A percentile compares a stretch with the other conserved stretches of the same genome.
Evolutionary conservation across 352 stramenopile genomes (phyloP).

Genomic region (Pythium oligandrum): DNA sequence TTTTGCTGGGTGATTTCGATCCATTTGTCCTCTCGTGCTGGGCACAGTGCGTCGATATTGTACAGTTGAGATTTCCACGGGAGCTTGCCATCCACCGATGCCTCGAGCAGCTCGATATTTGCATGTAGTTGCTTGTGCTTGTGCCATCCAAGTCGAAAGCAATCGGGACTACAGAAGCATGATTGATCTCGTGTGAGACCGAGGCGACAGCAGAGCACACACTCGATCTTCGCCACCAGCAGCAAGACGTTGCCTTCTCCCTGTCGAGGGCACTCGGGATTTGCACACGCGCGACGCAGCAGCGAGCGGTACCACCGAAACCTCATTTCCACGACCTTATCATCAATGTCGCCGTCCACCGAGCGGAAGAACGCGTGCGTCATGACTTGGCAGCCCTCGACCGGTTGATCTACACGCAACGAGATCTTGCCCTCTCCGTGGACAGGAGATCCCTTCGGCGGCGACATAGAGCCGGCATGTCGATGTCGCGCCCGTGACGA

Average conservation of each 20-base stretch:
- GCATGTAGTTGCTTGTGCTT: slow-evolving; percentile 39
- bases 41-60: slow-evolving; percentile 25
- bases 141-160: slow-evolving; percentile 37
- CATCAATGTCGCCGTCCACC: slow-evolving; percentile 29
- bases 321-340: slow-evolving; percentile 34
- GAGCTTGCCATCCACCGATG: slow-evolving; percentile 13
- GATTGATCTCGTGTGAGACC: slow-evolving; percentile 32
- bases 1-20: slow-evolving; percentile 25
- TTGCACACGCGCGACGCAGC: slow-evolving; percentile 28
- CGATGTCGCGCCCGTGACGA: slow-evolving; percentile 13
- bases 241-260: slow-evolving; percentile 39
- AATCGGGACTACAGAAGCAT: slow-evolving; percentile 36
- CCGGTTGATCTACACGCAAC: slow-evolving; percentile 42
- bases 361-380: slow-evolving; percentile 43
- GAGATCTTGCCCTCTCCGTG: slow-evolving; percentile 38
- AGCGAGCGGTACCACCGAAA: slow-evolving; percentile 37
- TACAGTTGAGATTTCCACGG: slow-evolving; percentile 29
- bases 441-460: slow-evolving; percentile 29
- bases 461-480: slow-evolving; percentile 20
- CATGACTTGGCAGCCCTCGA: slow-evolving; percentile 34
- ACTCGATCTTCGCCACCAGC: slow-evolving; percentile 39
- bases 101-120: slow-evolving; percentile 13
- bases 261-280: slow-evolving; percentile 30
- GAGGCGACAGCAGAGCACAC: slow-evolving; percentile 31
- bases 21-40: slow-evolving; percentile 23